phyloP scores from a whole-genome alignment of 805 yeast genomes.

The Yarrowia bubula region DNA sequence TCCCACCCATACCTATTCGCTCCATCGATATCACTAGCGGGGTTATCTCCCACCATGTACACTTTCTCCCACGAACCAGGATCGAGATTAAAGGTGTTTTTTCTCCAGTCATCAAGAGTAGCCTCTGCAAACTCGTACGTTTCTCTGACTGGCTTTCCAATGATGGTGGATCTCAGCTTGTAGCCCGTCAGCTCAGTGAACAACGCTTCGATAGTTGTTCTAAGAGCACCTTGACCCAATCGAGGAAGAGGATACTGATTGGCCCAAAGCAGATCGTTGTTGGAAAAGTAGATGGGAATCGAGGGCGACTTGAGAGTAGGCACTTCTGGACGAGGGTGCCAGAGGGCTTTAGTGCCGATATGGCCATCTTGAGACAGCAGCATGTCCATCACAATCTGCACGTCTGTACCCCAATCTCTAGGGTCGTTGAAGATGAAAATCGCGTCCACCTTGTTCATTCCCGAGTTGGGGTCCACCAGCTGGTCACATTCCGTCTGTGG shows the following conservation, averaged over 20 bases:
- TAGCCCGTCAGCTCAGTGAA: constrained; percentile 56
- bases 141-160: constrained; percentile 79
- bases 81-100: neutral
- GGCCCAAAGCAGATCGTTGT: constrained; percentile 85
- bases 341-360: constrained; percentile 57
- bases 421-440: constrained; percentile 85
- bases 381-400: constrained; percentile 72
- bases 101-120: constrained; percentile 52
- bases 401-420: constrained; percentile 80
- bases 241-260: constrained; percentile 74
- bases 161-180: constrained; percentile 52
- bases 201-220: constrained; percentile 59
- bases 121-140: constrained; percentile 84
- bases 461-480: constrained; percentile 28
- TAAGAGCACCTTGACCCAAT: constrained; percentile 88
- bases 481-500: constrained; percentile 33
- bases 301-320: constrained; percentile 46
- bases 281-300: constrained; percentile 74
- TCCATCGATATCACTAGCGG: constrained; percentile 87
- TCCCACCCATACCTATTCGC: constrained; percentile 89
- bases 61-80: constrained; percentile 48
- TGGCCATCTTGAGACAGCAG: constrained; percentile 61
- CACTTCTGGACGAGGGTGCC: constrained; percentile 12
- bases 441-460: constrained; percentile 57
- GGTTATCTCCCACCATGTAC: constrained; percentile 97